Base-by-base conservation (phyloP, 1,284 basidiomycete genomes). In the Tylopilus orsonianus region DNA sequence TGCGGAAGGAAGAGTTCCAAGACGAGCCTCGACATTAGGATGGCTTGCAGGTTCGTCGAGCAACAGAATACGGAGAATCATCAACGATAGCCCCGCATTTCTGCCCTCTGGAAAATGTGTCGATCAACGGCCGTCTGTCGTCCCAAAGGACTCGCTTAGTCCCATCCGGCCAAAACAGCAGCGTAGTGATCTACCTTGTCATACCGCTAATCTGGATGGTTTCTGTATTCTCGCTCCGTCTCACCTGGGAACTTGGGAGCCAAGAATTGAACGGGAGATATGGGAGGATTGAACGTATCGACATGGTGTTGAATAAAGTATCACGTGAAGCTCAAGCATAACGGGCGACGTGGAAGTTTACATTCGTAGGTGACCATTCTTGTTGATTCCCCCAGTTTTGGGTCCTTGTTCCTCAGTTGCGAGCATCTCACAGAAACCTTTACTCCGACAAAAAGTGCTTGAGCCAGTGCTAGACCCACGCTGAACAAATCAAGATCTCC, bases 271-370 rank as follows among this genome's bases (percentile, higher is more conserved):
- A 99, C 97, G 0, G 95, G 90, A 12, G 85, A 87, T 78, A 96
- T 81, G 4, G 78, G 80, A 0, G 93, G 83, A 49, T 87, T 83
- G 49, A 99, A 80, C 43, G 90, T 89, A 68, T 99, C 97, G 44
- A 99, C 89, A 66, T 99, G 97, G 69, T 99, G 97, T 66, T 99
- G 97, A 13, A 94, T 91, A 68, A 97, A 97, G 75, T 97, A 96
- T 26, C 88, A 90, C 52, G 84, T 90, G 62, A 22, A 23, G 35
- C 47, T 41, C 34, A 14, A 26, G 38, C 24, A 35, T n/a, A 18
- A 22, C 39, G 33, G 33, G 19, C 20, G 16, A 23, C 43, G 20
- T 16, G 32, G 14, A 22, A 13, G 69, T 85, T 45, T 64, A 89
- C 89, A 97, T 81, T 53, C 97, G 81, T 44, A 98, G 74, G 41